Percentiles rank a stretch among this genome's conserved stretches.
Conservation (phyloP, 2,329 filamentous ascomycete species). For the Colletotrichum godetiae region DNA sequence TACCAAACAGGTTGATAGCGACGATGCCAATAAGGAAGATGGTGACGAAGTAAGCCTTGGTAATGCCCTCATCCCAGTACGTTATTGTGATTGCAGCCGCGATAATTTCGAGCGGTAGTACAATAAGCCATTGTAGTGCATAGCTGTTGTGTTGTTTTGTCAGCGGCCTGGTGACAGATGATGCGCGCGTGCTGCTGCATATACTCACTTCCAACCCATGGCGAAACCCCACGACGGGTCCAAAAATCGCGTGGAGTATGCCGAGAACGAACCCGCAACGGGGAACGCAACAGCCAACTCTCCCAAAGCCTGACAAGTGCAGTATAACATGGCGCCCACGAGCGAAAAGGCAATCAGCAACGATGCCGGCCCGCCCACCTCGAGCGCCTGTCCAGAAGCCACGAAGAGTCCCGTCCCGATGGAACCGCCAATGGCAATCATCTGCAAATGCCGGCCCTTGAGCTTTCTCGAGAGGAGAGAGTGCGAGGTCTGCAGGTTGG, state of each 20-base stretch:
- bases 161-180: neutral
- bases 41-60: conserved; percentile 82
- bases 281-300: conserved; percentile 93
- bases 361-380: conserved; percentile 80
- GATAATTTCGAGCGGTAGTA: conserved; percentile 87
- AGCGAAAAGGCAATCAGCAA: conserved; percentile 82
- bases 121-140: conserved; percentile 86
- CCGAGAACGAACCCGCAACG: conserved; percentile 90
- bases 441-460: conserved; percentile 89
- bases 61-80: conserved; percentile 77
- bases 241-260: conserved; percentile 91
- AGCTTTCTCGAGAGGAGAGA: conserved; percentile 81
- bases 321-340: conserved; percentile 89
- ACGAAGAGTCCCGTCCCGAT: conserved; percentile 94
- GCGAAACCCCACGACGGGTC: conserved; percentile 96
- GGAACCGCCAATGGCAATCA: conserved; percentile 96
- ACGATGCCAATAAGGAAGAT: conserved; percentile 84
- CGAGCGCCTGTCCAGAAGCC: conserved; percentile 78
- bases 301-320: conserved; percentile 89
- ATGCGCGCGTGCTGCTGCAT: neutral
- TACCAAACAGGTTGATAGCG: conserved; percentile 86
- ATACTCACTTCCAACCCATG: conserved; percentile 88
- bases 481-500: conserved; percentile 79
- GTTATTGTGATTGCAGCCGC: conserved; percentile 86
- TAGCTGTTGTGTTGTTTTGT: conserved; percentile 63